phyloP scores from a whole-genome alignment of 192 early-diverging fungal species.

The Linnemannia exigua region DNA sequence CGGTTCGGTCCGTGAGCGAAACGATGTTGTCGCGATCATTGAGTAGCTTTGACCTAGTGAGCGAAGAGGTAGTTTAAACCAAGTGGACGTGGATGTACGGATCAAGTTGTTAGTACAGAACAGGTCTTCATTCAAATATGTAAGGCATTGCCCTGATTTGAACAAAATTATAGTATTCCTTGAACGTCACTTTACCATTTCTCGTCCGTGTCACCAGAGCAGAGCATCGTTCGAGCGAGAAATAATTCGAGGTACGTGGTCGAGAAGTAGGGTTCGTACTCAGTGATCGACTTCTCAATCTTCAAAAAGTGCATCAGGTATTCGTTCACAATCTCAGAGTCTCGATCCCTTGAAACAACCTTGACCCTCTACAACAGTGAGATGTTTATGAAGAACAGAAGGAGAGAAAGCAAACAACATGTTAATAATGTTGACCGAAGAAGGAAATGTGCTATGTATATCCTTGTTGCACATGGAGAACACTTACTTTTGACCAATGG shows the following conservation, averaged over 20 bases:
- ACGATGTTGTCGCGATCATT: background rate
- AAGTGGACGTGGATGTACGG: background rate
- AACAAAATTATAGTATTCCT: background rate
- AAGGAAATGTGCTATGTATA: background rate
- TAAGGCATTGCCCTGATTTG: background rate
- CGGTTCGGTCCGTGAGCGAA: constrained; percentile 25
- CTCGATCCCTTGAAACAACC: constrained; percentile 13
- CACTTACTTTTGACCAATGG: constrained; percentile 28
- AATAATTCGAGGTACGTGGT: constrained; percentile 18
- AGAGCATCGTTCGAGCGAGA: constrained; percentile 39
- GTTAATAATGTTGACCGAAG: too few relatives aligned
- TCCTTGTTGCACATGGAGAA: background rate
- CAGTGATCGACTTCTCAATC: constrained; percentile 15
- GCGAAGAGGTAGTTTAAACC: too few relatives aligned
- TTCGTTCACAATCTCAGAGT: constrained; percentile 24
- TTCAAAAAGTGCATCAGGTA: constrained; percentile 31
- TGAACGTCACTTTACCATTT: constrained; percentile 35
- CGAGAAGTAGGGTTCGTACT: constrained; percentile 30
- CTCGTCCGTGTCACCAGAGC: constrained; percentile 26
- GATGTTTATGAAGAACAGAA: background rate
- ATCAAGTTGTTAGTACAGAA: background rate
- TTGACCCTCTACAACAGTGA: constrained; percentile 20
- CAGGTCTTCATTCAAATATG: background rate
- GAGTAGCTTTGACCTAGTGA: constrained; percentile 38
- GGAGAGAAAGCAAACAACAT: background rate